phyloP scores from a whole-genome alignment of 163 green algal genomes.

The Coccomyxa subellipsoidea region DNA sequence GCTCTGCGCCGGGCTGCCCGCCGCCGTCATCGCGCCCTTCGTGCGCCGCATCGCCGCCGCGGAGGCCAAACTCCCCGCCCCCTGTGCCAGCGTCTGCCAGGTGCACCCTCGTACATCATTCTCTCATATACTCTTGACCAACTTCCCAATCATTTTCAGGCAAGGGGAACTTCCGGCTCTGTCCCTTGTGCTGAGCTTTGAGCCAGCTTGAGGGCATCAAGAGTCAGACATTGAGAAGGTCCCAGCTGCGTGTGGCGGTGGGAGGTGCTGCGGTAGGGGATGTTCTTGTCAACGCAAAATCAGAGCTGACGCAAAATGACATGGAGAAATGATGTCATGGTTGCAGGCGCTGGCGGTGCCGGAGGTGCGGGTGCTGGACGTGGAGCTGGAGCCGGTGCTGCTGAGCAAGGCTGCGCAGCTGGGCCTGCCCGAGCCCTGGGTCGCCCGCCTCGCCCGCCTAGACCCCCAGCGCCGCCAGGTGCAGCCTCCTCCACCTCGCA shows the following conservation, averaged over 20 bases:
- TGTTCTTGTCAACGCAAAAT: no score
- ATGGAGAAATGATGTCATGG: no score
- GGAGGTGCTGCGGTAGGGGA: no score
- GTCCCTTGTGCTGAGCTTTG: no score
- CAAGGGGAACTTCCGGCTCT: no score
- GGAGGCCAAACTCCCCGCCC: neutral
- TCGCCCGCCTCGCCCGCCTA: conserved; percentile 55
- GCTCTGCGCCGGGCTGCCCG: conserved; percentile 69
- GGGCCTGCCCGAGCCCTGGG: conserved; percentile 66
- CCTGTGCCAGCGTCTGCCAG: neutral
- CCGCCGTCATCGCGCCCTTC: conserved; percentile 42
- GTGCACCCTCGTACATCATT: no score
- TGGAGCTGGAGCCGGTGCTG: conserved; percentile 44
- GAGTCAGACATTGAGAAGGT: no score
- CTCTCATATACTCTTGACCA: no score
- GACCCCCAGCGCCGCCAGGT: conserved; percentile 75
- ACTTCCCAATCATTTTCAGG: no score
- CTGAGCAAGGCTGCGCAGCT: conserved; percentile 74
- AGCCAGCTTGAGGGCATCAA: no score
- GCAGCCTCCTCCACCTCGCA: neutral
- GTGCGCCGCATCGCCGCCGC: neutral
- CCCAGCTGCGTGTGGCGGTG: no score
- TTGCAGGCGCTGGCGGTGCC: neutral
- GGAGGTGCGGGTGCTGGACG: neutral
- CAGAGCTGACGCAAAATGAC: no score